A percentile compares a stretch with the other conserved stretches of the same genome.
Evolutionary conservation across 257 asterid genomes (phyloP).

Genomic region (Solanum raphanifolium): DNA sequence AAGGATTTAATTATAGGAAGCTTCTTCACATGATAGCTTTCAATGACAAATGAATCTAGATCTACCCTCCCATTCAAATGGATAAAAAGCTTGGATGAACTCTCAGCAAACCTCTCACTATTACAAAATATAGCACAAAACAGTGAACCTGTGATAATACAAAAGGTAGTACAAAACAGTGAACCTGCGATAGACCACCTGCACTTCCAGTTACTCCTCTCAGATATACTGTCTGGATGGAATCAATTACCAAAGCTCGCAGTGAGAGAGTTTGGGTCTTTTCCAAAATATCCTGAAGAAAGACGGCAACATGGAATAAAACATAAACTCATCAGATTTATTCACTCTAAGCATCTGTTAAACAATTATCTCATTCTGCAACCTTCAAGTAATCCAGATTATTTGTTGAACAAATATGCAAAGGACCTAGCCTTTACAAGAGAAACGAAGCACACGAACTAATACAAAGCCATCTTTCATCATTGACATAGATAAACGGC

Average conservation of each 20-base stretch:
- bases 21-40: not conserved
- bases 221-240: constrained; percentile 90
- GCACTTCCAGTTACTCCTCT: constrained; percentile 77
- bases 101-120: not conserved
- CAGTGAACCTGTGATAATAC: constrained; percentile 40
- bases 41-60: not conserved
- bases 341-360: not conserved
- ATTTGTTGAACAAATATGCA: not conserved
- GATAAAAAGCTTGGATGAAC: not conserved
- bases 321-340: not conserved
- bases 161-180: constrained; percentile 2
- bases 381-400: not conserved
- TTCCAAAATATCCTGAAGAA: constrained; percentile 73
- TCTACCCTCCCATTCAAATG: not conserved
- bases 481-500: not conserved
- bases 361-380: not conserved
- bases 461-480: not conserved
- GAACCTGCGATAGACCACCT: constrained; percentile 74
- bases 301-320: not conserved
- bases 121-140: constrained; percentile 9
- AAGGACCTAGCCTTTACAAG: not conserved
- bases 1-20: not conserved
- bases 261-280: constrained; percentile 61
- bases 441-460: not conserved
- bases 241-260: constrained; percentile 63